phyloP scores from a whole-genome alignment of 805 yeast species.

The Hanseniaspora guilliermondii region DNA sequence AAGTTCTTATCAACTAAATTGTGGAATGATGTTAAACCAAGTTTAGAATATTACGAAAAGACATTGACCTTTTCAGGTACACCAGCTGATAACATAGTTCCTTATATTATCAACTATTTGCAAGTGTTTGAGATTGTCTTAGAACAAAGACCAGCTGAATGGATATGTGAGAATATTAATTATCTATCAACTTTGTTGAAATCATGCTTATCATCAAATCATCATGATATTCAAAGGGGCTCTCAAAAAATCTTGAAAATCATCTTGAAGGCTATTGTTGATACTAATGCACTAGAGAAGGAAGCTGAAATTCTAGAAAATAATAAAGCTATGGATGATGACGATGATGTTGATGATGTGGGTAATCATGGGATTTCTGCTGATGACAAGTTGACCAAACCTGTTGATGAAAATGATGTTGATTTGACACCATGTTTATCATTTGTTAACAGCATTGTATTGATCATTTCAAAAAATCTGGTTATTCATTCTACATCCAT shows the following conservation, averaged over 20 bases:
- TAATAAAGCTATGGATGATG: slow-evolving; percentile 5
- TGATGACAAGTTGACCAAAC: background rate
- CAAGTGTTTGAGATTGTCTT: slow-evolving; percentile 78
- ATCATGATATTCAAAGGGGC: slow-evolving; percentile 77
- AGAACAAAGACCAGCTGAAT: slow-evolving; percentile 59
- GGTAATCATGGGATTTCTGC: slow-evolving; percentile 20
- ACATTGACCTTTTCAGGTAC: slow-evolving; percentile 69
- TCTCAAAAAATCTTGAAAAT: slow-evolving; percentile 62
- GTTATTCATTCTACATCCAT: slow-evolving; percentile 51
- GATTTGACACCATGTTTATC: slow-evolving; percentile 50
- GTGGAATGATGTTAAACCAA: slow-evolving; percentile 87
- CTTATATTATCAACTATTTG: slow-evolving; percentile 77
- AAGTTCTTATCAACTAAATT: slow-evolving; percentile 55
- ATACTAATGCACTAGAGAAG: slow-evolving; percentile 26
- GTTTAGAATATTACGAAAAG: slow-evolving; percentile 76
- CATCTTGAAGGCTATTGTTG: slow-evolving; percentile 52
- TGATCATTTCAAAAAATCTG: slow-evolving; percentile 70
- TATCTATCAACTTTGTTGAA: slow-evolving; percentile 64
- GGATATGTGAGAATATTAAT: slow-evolving; percentile 64
- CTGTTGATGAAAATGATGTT: slow-evolving; percentile 33
- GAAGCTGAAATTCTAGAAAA: background rate
- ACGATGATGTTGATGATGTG: slow-evolving; percentile 15
- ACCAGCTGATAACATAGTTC: slow-evolving; percentile 52
- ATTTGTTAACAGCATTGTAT: slow-evolving; percentile 48
- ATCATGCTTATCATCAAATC: slow-evolving; percentile 68